Conservation (phyloP, 352 stramenopile species). For the Phytophthora capsici region DNA sequence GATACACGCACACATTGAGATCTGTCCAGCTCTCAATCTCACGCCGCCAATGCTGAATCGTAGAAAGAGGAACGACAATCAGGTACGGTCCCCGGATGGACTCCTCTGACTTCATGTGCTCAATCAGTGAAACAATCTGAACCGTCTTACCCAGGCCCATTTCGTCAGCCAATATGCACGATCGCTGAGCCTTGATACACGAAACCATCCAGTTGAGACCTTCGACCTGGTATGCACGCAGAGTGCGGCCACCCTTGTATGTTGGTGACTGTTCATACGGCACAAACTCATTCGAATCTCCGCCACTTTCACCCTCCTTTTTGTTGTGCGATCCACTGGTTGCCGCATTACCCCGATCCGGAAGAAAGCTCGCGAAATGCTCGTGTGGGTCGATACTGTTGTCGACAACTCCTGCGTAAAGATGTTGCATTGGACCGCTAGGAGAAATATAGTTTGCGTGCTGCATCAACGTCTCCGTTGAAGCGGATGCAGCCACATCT, state of each 20-base stretch:
- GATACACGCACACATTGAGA: conserved; percentile 98
- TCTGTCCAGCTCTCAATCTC: conserved; percentile 96
- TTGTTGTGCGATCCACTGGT: conserved; percentile 12
- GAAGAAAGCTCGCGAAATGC: conserved; percentile 88
- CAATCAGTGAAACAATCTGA: conserved; percentile 94
- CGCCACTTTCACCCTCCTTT: conserved; percentile 11
- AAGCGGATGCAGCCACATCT: conserved; percentile 35
- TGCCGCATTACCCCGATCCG: conserved; percentile 32
- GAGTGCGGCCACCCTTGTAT: conserved; percentile 84
- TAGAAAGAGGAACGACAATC: conserved; percentile 89
- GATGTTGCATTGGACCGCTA: conserved; percentile 86
- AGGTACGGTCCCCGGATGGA: conserved; percentile 84
- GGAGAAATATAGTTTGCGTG: conserved; percentile 75
- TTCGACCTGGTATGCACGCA: conserved; percentile 87
- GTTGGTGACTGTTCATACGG: conserved; percentile 91
- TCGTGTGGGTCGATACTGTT: conserved; percentile 91
- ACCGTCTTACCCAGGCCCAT: conserved; percentile 96
- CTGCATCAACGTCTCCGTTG: conserved; percentile 43
- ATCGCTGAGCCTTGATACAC: conserved; percentile 87
- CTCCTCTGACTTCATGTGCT: conserved; percentile 87
- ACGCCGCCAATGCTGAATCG: conserved; percentile 88
- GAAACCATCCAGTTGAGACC: conserved; percentile 92
- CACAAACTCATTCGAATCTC: conserved; percentile 74
- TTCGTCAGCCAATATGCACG: conserved; percentile 91
- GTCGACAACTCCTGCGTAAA: conserved; percentile 89